Conservation (phyloP, 2,329 filamentous ascomycete species). For the Cryphonectria parasitica region DNA sequence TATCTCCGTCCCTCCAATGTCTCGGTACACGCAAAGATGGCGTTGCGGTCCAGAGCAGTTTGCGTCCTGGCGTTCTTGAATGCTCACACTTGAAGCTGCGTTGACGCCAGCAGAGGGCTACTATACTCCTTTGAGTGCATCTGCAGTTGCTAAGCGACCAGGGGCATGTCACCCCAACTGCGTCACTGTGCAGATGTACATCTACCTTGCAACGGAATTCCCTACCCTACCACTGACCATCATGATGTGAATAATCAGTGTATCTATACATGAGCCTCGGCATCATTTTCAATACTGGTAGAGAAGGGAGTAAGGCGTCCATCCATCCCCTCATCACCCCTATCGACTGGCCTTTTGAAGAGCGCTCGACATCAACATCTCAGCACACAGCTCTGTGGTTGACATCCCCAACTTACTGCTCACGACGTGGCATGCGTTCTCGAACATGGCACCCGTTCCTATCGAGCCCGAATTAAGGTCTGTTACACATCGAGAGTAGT, state of each 20-base stretch:
- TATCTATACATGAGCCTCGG: not conserved
- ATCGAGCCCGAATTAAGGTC: constrained; percentile 34
- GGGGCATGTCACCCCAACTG: not conserved
- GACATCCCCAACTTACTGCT: not conserved
- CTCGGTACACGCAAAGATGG: not conserved
- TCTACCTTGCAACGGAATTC: not conserved
- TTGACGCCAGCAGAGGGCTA: not conserved
- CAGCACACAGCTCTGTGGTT: not conserved
- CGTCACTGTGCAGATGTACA: constrained; percentile 16
- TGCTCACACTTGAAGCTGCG: not conserved
- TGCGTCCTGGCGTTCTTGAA: not conserved
- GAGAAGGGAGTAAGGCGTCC: not conserved
- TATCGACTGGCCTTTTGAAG: not conserved
- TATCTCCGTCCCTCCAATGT: not conserved
- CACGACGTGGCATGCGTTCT: constrained; percentile 10
- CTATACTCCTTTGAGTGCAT: not conserved
- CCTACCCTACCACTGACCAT: not conserved
- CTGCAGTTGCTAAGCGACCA: not conserved
- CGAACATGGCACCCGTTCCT: constrained; percentile 33
- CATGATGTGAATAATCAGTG: not conserved
- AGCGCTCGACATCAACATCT: not conserved
- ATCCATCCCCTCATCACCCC: not conserved
- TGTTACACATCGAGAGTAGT: constrained; percentile 9
- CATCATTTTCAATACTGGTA: not conserved
- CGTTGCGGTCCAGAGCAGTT: not conserved